Conservation (phyloP, 23 red algal genomes). For the Gracilariopsis chorda region DNA sequence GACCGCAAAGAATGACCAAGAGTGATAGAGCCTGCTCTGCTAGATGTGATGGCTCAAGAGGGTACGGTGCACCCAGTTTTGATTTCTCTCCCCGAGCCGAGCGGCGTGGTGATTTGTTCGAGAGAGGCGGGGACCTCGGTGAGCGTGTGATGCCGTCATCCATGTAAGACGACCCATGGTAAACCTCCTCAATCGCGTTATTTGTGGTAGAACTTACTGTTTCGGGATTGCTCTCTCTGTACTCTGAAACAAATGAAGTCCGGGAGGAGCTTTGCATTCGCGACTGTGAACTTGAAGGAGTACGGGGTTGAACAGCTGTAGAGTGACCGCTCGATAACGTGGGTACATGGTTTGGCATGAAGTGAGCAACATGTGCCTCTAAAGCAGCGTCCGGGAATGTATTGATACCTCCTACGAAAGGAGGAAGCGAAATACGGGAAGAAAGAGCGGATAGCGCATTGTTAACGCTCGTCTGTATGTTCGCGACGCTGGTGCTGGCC, state of each 20-base stretch:
- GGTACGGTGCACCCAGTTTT: background rate
- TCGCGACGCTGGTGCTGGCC: background rate
- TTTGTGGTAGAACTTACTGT: background rate
- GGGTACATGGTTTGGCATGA: background rate
- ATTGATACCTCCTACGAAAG: background rate
- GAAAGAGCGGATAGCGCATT: background rate
- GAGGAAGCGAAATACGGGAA: background rate
- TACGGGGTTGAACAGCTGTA: background rate
- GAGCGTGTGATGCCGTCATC: background rate
- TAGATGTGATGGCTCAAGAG: background rate
- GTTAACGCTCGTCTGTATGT: background rate
- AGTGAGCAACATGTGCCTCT: background rate
- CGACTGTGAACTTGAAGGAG: too few species aligned
- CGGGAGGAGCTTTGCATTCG: background rate
- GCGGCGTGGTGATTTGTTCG: background rate
- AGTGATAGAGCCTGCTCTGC: constrained; percentile 36
- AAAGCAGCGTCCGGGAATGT: background rate
- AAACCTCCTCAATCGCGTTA: background rate
- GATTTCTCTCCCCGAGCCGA: background rate
- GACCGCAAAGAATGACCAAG: constrained; percentile 37
- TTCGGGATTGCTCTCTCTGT: background rate
- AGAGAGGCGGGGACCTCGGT: constrained; percentile 1
- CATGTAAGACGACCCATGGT: background rate
- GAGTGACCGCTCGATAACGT: background rate
- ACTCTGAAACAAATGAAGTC: background rate